Base-by-base conservation (phyloP, 345 rosid genomes). In the Syzygium jambos region DNA sequence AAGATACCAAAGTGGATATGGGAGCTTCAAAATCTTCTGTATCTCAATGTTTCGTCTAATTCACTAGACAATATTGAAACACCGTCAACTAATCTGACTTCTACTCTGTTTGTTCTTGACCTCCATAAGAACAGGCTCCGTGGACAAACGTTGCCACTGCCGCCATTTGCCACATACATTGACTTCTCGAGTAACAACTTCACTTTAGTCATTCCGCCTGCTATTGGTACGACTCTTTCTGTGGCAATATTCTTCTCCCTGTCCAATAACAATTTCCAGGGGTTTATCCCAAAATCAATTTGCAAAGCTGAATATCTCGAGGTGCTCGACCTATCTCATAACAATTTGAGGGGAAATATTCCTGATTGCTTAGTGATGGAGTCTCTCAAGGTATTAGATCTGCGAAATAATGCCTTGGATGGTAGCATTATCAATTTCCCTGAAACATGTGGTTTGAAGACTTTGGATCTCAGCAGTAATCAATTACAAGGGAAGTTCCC, bases 1-100 rank as follows among this genome's bases (percentile, higher is more conserved):
- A 5, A 8, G 15, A 85, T 95, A 27, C 95, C 95, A 3, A 27
- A 25, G 1, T 95, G 94, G 95, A 88, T 95, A 41, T 90, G 93
- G 92, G 4, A 16, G 52, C 19, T 88, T 1, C 13, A 0, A 0
- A 38, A 38, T 38, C 41, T 38, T 2, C 41, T 38, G 41, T 11
- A 21, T 19, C 94, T 94, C 56, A 78, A 21, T 84, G 93, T 93
- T 82, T 86, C 90, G 3, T 52, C 92, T 89, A 52, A n/a, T 65
- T 54, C 8, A 1, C n/a, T 88, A 3, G 88, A 94, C n/a, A 86
- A 87, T 85, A 14, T 68, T 41, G 90, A 91, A 91, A 15, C 4
- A 0, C 19, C 5, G 0, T 12, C 46, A 25, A 21, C 51, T 77
- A 90, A 85, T 21, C 51, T 25, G 25, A 43, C 9, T 68, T 8